These are phyloP conservation scores for Eutrema japonicum DNA, from an alignment of 345 rosid genomes.

Conservation along the genomic window DNA sequence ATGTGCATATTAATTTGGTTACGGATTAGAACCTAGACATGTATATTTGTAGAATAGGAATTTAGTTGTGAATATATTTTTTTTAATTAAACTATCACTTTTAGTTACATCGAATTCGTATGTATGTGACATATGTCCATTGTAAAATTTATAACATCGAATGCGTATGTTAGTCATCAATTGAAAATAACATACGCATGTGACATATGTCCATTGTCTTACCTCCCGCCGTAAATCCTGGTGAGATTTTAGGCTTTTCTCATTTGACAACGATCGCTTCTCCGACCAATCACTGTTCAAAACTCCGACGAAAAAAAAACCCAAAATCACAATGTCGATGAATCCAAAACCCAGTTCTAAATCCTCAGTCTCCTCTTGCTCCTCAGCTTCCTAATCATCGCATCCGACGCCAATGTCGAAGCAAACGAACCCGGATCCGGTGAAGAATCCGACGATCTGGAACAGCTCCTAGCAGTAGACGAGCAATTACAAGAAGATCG, in stretches of 20 bases:
- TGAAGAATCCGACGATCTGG: conserved; percentile 50
- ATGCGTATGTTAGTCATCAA: too few relatives aligned
- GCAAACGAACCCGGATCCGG: conserved; percentile 31
- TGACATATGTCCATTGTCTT: neutral
- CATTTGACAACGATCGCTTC: conserved; percentile 23
- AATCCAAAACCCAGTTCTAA: conserved; percentile 50
- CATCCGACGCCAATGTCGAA: conserved; percentile 26
- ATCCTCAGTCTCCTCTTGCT: conserved; percentile 53
- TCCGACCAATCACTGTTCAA: conserved; percentile 23
- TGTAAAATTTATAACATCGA: neutral
- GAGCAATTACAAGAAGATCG: conserved; percentile 52
- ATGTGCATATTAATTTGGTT: too few relatives aligned
- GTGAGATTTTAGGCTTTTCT: conserved; percentile 20
- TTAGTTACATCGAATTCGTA: too few relatives aligned
- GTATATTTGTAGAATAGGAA: too few relatives aligned
- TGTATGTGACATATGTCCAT: too few relatives aligned
- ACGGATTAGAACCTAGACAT: too few relatives aligned
- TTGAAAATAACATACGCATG: neutral
- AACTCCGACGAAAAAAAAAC: neutral
- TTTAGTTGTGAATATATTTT: too few relatives aligned
- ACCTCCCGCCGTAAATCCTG: conserved; percentile 29
- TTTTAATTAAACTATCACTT: too few relatives aligned
- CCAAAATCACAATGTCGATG: conserved; percentile 5
- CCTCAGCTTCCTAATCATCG: conserved; percentile 41
- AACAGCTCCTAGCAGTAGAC: conserved; percentile 71